Conservation (phyloP, 2,329 filamentous ascomycete genomes). For the Akanthomyces uredinophilus region DNA sequence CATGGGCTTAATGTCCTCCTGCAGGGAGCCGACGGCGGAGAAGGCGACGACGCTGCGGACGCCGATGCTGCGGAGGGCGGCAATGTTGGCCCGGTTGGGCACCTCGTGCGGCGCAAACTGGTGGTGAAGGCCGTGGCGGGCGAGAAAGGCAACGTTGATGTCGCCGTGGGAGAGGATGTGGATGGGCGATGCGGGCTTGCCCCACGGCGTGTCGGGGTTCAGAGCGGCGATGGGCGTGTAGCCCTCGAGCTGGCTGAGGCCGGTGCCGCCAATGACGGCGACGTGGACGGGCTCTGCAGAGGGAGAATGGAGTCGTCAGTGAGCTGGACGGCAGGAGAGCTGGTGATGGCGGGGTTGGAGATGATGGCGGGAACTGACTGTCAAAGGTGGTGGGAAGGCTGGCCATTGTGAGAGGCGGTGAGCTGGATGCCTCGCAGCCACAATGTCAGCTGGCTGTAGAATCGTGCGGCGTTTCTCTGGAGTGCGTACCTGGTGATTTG, state of each 20-base stretch:
- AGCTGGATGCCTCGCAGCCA: background rate
- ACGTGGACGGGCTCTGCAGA: conserved; percentile 65
- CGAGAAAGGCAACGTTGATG: conserved; percentile 83
- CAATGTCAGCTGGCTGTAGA: background rate
- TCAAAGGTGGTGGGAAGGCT: conserved; percentile 55
- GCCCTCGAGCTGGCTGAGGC: conserved; percentile 78
- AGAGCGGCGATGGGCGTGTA: conserved; percentile 81
- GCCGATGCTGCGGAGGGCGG: conserved; percentile 86
- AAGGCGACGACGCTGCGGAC: conserved; percentile 92
- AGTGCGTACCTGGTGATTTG: background rate
- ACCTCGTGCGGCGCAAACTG: conserved; percentile 91
- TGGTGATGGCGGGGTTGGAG: background rate
- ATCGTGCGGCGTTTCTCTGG: background rate
- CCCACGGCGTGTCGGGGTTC: conserved; percentile 81
- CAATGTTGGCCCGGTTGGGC: conserved; percentile 92
- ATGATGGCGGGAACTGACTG: conserved; percentile 39
- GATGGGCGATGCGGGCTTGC: conserved; percentile 68
- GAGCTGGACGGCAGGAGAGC: background rate
- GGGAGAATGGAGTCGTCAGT: conserved; percentile 12
- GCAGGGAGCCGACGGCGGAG: conserved; percentile 86
- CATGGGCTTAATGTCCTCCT: conserved; percentile 87
- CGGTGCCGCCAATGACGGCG: conserved; percentile 89
- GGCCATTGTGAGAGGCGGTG: conserved; percentile 35
- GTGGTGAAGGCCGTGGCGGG: conserved; percentile 85
- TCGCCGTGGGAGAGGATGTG: conserved; percentile 83